Evolutionary conservation across 164 flowering plant genomes (phyloP).

Genomic region (Aristolochia fimbriata): DNA sequence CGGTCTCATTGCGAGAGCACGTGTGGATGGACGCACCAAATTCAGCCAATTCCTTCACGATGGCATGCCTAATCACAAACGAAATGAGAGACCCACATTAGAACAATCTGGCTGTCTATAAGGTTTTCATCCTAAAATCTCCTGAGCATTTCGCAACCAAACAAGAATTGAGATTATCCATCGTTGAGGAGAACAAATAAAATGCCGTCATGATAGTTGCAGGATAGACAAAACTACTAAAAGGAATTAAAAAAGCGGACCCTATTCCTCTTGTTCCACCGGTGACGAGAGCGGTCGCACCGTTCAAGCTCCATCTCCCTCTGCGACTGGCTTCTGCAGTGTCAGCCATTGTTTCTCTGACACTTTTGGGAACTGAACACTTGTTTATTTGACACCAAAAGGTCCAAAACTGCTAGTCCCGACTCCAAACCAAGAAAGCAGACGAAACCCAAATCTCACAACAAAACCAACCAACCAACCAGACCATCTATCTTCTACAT

Average conservation of each 20-base stretch:
- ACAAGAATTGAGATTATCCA: background rate
- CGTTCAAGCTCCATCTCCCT: constrained; percentile 26
- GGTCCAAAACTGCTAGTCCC: no score
- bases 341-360: no score
- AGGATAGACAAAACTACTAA: background rate
- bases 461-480: no score
- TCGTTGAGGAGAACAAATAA: background rate
- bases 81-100: background rate
- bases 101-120: background rate
- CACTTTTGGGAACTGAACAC: no score
- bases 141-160: no score
- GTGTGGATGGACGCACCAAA: constrained; percentile 35
- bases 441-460: no score
- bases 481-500: no score
- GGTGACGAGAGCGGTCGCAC: constrained; percentile 34
- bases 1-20: constrained; percentile 26
- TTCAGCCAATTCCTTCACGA: constrained; percentile 36
- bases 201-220: background rate
- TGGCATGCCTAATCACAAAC: constrained; percentile 20
- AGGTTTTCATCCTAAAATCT: background rate
- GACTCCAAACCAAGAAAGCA: no score
- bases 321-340: background rate
- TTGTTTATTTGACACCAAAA: no score
- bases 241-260: constrained; percentile 6
- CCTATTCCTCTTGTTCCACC: constrained; percentile 46